A percentile compares a stretch with the other conserved stretches of the same genome.
phyloP scores from a whole-genome alignment of 495 filamentous ascomycete species.

The Penicillium simplicissimum region DNA sequence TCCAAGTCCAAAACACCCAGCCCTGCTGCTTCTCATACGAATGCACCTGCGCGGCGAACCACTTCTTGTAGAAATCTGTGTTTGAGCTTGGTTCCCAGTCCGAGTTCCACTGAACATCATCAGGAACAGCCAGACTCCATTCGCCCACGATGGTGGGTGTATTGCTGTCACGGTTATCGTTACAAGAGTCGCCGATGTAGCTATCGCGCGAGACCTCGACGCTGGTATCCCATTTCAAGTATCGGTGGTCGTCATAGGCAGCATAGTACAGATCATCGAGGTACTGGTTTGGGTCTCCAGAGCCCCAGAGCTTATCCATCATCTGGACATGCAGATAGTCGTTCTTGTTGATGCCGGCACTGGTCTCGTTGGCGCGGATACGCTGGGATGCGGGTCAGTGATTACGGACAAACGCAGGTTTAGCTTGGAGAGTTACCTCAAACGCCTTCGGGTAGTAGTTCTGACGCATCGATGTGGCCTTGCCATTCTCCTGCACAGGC shows the following conservation, averaged over 20 bases:
- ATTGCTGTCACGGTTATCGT: not conserved
- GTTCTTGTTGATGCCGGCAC: slow-evolving; percentile 33
- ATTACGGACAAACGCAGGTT: not conserved
- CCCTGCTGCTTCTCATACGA: slow-evolving; percentile 59
- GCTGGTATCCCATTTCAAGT: slow-evolving; percentile 53
- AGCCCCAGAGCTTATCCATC: slow-evolving; percentile 56
- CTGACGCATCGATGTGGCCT: slow-evolving; percentile 34
- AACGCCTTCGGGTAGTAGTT: slow-evolving; percentile 53
- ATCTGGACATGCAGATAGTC: slow-evolving; percentile 55
- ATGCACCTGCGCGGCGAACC: slow-evolving; percentile 60
- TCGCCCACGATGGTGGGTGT: not conserved
- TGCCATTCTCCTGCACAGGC: slow-evolving; percentile 43
- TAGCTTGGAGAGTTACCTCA: slow-evolving; percentile 18
- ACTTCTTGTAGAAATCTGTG: slow-evolving; percentile 54
- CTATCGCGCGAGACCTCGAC: slow-evolving; percentile 37
- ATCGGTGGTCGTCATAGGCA: slow-evolving; percentile 56
- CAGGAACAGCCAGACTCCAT: not conserved
- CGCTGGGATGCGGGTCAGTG: slow-evolving; percentile 19
- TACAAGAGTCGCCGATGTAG: not conserved
- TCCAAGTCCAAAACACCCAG: slow-evolving; percentile 69
- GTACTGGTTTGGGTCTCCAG: slow-evolving; percentile 48
- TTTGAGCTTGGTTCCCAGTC: slow-evolving; percentile 50
- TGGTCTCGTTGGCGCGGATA: slow-evolving; percentile 49
- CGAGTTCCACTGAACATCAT: slow-evolving; percentile 19
- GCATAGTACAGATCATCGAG: slow-evolving; percentile 42